phyloP scores from a whole-genome alignment of 441 rosid genomes.

The Erodium texanum region DNA sequence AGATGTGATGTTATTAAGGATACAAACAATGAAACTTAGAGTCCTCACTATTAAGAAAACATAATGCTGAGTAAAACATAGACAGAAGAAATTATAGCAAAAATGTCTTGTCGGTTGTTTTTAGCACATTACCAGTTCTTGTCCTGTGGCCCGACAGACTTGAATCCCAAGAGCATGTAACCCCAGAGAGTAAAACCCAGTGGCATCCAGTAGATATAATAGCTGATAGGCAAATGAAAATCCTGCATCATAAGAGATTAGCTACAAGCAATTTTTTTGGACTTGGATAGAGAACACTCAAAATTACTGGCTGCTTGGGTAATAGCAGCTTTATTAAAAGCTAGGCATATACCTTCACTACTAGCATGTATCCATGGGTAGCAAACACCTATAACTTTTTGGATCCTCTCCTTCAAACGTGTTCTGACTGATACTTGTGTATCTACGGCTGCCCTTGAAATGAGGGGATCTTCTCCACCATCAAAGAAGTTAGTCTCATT shows the following conservation, averaged over 20 bases:
- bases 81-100: too few relatives aligned
- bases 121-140: slow-evolving; percentile 68
- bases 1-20: not conserved
- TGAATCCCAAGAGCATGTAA: slow-evolving; percentile 87
- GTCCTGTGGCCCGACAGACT: slow-evolving; percentile 98
- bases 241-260: slow-evolving; percentile 49
- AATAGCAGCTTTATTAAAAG: slow-evolving; percentile 8
- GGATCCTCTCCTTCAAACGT: slow-evolving; percentile 45
- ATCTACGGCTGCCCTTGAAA: slow-evolving; percentile 37
- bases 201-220: slow-evolving; percentile 87
- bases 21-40: not conserved
- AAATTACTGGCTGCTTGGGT: not conserved
- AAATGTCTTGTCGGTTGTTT: too few relatives aligned
- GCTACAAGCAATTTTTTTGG: slow-evolving; percentile 14
- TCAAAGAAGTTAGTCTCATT: slow-evolving; percentile 40
- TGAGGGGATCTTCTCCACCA: slow-evolving; percentile 38
- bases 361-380: slow-evolving; percentile 95
- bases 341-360: slow-evolving; percentile 59
- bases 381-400: slow-evolving; percentile 66
- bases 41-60: not conserved
- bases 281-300: not conserved
- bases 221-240: slow-evolving; percentile 85
- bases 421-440: slow-evolving; percentile 48
- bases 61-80: not conserved
- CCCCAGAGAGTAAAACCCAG: slow-evolving; percentile 88